These are phyloP conservation scores for Cronartium quercuum DNA, from an alignment of 1,284 basidiomycete species.

Conservation along the genomic window DNA sequence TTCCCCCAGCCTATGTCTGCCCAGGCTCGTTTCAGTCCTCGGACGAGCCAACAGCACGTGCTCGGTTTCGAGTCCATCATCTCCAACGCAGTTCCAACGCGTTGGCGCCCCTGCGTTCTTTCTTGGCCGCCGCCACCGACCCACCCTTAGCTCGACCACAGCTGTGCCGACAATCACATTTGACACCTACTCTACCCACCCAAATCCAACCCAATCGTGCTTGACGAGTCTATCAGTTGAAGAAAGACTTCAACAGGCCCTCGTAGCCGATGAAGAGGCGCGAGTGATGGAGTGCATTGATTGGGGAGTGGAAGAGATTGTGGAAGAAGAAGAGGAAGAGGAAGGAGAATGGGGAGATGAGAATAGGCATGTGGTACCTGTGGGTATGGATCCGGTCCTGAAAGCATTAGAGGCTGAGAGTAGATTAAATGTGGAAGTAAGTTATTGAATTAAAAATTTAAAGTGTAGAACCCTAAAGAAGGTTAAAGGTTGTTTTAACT, in stretches of 20 bases:
- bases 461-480: neutral
- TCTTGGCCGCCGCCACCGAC: neutral
- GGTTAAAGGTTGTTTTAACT: neutral
- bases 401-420: constrained; percentile 12
- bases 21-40: neutral
- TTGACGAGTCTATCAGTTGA: neutral
- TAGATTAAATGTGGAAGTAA: constrained; percentile 11
- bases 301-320: neutral
- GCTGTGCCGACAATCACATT: neutral
- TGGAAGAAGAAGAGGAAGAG: neutral
- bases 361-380: neutral
- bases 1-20: neutral
- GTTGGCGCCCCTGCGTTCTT: neutral
- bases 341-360: neutral
- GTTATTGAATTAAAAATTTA: no score
- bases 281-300: neutral
- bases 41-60: neutral
- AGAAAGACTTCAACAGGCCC: constrained; percentile 1
- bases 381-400: constrained; percentile 9
- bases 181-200: neutral
- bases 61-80: neutral
- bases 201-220: neutral
- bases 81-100: neutral
- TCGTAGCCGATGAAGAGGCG: constrained; percentile 7
- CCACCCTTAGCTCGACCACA: neutral